These are phyloP conservation scores for Neurospora sp. DNA, from an alignment of 495 filamentous ascomycete species.

Conservation along the genomic window DNA sequence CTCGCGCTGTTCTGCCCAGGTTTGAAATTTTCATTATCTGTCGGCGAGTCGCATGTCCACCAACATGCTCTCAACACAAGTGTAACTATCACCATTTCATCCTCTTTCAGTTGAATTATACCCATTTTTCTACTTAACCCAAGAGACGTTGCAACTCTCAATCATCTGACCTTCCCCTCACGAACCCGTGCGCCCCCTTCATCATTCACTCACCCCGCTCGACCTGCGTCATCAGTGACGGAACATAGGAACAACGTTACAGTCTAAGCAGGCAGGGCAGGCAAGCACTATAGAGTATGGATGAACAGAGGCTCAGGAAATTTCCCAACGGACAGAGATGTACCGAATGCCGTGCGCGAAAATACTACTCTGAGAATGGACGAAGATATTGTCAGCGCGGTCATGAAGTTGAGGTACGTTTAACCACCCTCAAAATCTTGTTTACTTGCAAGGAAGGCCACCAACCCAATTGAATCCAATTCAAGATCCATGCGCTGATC, in stretches of 20 bases:
- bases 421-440: not conserved
- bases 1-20: not conserved
- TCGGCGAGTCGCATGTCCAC: not conserved
- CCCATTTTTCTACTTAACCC: not conserved
- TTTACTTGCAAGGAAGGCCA: not conserved
- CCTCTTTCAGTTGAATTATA: not conserved
- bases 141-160: not conserved
- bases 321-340: constrained; percentile 34
- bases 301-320: constrained; percentile 7
- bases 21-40: not conserved
- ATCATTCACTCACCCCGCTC: not conserved
- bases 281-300: not conserved
- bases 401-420: constrained; percentile 37
- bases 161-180: not conserved
- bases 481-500: not conserved
- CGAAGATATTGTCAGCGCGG: constrained; percentile 43
- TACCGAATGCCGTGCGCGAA: constrained; percentile 36
- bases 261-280: not conserved
- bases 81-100: not conserved
- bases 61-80: not conserved
- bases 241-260: not conserved
- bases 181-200: not conserved
- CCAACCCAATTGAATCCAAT: not conserved
- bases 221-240: not conserved
- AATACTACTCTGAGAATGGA: constrained; percentile 40